Evolutionary conservation across 2,329 filamentous ascomycete genomes (phyloP), one percentile per base, ranked within the genome.

Genomic region (Coccinonectria pachysandricola): DNA sequence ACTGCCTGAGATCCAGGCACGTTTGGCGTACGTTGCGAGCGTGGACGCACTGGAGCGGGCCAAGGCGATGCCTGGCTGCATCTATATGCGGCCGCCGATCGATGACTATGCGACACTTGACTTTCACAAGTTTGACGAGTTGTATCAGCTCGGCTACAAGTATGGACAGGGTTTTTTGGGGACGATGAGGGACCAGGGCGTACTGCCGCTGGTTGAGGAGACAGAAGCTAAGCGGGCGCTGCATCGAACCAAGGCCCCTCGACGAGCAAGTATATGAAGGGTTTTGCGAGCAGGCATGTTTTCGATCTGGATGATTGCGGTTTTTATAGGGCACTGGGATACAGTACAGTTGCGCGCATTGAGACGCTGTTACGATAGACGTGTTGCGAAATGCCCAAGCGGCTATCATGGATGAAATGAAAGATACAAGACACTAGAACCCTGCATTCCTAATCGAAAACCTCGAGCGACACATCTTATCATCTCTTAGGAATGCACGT

Each of bases 111-210:
- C 87, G 4, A 98, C 91, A 2, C 62, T 98, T 15, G 91, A 98
- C 32, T 98, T 98, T 62, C 83, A 77, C 35, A 95, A 93, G 54
- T 98, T 98, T 54, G 88, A 96, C 46, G 92, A 98, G 64, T 88
- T 98, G 28, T 94, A 92, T 48, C 68, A 80, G 41, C 69, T 95
- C 8, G 92, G 91, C 2, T 93, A 94, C 56, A 68, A 71, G 28
- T 98, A 78, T 48, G 91, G 86, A 4, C 79, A 80, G 52, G 74
- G 84, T 28, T 95, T 79, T 50, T 55, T 98, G 39, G 73, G 74
- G 27, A 69, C 76, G 42, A 60, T 96, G 51, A 77, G 76, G 48
- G 81, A 82, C 19, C 69, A 92, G 44, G 88, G 88, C 0, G 68
- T 79, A 19, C 57, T 98, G 40, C 72, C 72, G 13, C 45, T 81